phyloP scores from a whole-genome alignment of 2,329 filamentous ascomycete genomes.

The Macrophomina pseudophaseolina region DNA sequence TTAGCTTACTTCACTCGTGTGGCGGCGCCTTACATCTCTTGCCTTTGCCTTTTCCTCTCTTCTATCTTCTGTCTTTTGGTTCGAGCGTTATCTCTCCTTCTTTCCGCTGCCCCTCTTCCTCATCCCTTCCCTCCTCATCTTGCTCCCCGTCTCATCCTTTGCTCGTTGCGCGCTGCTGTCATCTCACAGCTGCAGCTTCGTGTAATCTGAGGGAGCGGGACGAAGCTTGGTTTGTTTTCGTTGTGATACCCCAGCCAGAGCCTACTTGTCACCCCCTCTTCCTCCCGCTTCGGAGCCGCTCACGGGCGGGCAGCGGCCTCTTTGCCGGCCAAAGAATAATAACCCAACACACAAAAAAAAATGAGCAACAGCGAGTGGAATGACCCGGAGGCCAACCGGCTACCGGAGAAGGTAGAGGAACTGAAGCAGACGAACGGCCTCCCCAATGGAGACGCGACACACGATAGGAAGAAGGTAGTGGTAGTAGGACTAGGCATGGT shows the following conservation, averaged over 20 bases:
- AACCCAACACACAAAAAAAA: slow-evolving; percentile 27
- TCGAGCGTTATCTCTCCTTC: no score
- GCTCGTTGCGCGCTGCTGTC: no score
- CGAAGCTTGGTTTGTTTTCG: background rate
- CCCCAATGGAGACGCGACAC: slow-evolving; percentile 36
- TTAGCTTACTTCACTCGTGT: no score
- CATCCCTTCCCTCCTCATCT: no score
- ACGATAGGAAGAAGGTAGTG: slow-evolving; percentile 69
- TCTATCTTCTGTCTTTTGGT: no score
- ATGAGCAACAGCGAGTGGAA: slow-evolving; percentile 54
- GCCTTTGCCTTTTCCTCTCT: no score
- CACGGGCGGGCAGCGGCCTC: background rate
- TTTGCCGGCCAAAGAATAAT: no score
- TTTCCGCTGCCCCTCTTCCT: no score
- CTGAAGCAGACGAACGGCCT: slow-evolving; percentile 34
- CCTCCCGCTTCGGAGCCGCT: slow-evolving; percentile 34
- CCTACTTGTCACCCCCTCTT: slow-evolving; percentile 24
- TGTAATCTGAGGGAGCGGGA: background rate
- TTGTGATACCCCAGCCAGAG: background rate
- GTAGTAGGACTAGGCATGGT: slow-evolving; percentile 93
- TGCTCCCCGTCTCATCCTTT: no score
- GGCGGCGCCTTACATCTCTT: no score
- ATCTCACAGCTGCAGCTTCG: background rate
- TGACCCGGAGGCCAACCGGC: slow-evolving; percentile 51
- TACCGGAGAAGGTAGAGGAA: slow-evolving; percentile 51